phyloP scores from a whole-genome alignment of 306 rosid genomes.

The Begonia fuchsioides region DNA sequence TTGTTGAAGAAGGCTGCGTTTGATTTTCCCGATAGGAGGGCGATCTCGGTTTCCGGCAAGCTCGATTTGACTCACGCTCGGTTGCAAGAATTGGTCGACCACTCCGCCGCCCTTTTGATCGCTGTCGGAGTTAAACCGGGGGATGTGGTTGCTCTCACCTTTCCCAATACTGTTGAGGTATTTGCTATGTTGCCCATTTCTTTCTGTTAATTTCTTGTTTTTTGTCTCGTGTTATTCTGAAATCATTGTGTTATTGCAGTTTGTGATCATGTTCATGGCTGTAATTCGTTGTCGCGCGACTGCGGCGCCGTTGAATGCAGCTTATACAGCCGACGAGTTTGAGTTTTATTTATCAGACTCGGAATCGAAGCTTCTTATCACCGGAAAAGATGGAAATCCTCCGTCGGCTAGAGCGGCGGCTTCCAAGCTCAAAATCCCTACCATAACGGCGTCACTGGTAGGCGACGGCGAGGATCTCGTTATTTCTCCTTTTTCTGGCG shows the following conservation, averaged over 20 bases:
- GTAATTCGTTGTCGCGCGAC: slow-evolving; percentile 61
- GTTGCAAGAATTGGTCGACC: slow-evolving; percentile 33
- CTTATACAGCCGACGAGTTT: slow-evolving; percentile 67
- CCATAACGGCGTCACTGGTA: slow-evolving; percentile 24
- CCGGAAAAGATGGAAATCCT: slow-evolving; percentile 27
- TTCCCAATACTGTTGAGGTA: slow-evolving; percentile 74
- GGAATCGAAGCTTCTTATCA: slow-evolving; percentile 53
- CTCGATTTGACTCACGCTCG: slow-evolving; percentile 43
- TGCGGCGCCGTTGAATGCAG: slow-evolving; percentile 63
- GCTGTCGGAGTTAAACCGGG: slow-evolving; percentile 40
- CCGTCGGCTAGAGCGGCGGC: slow-evolving; percentile 34
- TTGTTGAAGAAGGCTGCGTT: slow-evolving; percentile 30
- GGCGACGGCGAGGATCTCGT: slow-evolving; percentile 10
- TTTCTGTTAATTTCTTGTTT: neutral
- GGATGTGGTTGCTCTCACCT: slow-evolving; percentile 77
- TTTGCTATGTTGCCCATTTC: neutral
- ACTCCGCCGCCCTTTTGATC: slow-evolving; percentile 42
- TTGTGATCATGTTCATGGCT: slow-evolving; percentile 50
- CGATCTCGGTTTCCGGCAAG: slow-evolving; percentile 49
- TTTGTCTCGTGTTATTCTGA: neutral
- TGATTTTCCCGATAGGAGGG: slow-evolving; percentile 38
- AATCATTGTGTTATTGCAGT: slow-evolving; percentile 18
- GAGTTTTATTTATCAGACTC: slow-evolving; percentile 61
- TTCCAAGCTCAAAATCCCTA: slow-evolving; percentile 33
- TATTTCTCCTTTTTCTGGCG: slow-evolving; percentile 10